phyloP scores from a whole-genome alignment of 345 rosid genomes.

The Triadica sebifera region DNA sequence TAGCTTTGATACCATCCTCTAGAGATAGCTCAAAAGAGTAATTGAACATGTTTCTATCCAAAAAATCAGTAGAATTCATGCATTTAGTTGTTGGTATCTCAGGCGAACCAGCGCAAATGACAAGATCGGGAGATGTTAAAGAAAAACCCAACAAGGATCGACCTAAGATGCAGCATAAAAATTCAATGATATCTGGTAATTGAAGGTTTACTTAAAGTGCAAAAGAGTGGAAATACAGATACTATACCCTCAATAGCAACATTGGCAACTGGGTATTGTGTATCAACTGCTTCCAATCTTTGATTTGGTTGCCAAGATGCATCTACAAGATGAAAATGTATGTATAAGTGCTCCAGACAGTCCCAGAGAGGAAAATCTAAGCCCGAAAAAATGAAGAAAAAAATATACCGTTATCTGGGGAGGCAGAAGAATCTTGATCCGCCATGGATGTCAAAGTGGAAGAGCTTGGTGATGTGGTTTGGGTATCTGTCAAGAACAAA shows the following conservation, averaged over 20 bases:
- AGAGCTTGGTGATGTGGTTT: conserved; percentile 6
- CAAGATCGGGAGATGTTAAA: conserved; percentile 69
- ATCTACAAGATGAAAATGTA: conserved; percentile 13
- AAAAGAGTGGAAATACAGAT: neutral
- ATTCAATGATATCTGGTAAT: neutral
- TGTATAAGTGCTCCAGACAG: neutral
- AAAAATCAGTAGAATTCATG: conserved; percentile 49
- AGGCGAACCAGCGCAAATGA: conserved; percentile 67
- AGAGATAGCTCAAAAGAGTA: conserved; percentile 67
- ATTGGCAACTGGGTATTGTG: conserved; percentile 7
- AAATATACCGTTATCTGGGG: neutral
- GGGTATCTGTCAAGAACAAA: conserved; percentile 22
- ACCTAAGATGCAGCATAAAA: conserved; percentile 38
- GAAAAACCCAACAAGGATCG: conserved; percentile 60
- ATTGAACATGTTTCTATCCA: conserved; percentile 23
- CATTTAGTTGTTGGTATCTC: conserved; percentile 42
- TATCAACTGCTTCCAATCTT: conserved; percentile 10
- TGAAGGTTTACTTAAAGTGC: neutral
- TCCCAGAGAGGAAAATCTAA: neutral
- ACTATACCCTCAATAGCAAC: conserved; percentile 21
- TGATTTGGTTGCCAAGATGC: conserved; percentile 8
- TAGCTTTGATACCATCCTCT: conserved; percentile 61
- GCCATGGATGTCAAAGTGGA: conserved; percentile 24
- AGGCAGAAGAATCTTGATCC: conserved; percentile 34
- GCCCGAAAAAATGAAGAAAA: neutral